phyloP scores from a whole-genome alignment of 371 early-diverging fungal genomes.

The Chytridium lagenaria region DNA sequence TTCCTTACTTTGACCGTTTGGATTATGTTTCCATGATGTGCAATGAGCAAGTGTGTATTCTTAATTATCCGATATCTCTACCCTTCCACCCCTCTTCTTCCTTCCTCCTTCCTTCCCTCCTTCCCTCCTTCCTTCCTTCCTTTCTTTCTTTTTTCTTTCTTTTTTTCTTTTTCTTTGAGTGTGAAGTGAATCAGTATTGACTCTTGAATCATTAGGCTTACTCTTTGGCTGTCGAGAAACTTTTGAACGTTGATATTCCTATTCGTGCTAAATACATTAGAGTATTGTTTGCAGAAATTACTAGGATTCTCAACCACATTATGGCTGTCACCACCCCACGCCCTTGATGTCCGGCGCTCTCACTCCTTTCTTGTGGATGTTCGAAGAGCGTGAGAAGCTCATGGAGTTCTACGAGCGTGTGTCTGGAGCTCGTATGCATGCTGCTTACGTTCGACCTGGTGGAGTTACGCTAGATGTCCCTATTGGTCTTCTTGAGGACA shows the following conservation, averaged over 20 bases:
- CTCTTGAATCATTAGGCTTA: conserved; percentile 89
- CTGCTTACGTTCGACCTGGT: conserved; percentile 96
- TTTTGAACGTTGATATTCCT: conserved; percentile 96
- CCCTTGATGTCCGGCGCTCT: conserved; percentile 97
- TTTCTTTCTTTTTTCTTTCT: too few relatives aligned
- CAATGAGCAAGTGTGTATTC: conserved; percentile 50
- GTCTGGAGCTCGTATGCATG: conserved; percentile 97
- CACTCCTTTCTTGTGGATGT: conserved; percentile 98
- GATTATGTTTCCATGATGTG: conserved; percentile 98
- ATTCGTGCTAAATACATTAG: conserved; percentile 95
- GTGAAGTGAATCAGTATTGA: too few relatives aligned
- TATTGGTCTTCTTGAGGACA: conserved; percentile 92
- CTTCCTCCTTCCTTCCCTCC: background rate
- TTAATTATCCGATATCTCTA: background rate
- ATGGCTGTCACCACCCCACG: conserved; percentile 97
- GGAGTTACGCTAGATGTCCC: conserved; percentile 95
- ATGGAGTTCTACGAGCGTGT: conserved; percentile 99
- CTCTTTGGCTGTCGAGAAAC: conserved; percentile 95
- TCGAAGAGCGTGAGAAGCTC: conserved; percentile 97
- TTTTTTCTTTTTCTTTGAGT: too few relatives aligned
- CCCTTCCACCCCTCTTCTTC: conserved; percentile 1
- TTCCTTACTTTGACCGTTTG: conserved; percentile 98
- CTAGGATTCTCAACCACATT: conserved; percentile 96
- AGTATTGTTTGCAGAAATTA: conserved; percentile 96
- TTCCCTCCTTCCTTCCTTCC: conserved; percentile 7